Evolutionary conservation across 2,329 filamentous ascomycete species (phyloP), one percentile per base, ranked within the genome.

Genomic region (Onygena corvina): DNA sequence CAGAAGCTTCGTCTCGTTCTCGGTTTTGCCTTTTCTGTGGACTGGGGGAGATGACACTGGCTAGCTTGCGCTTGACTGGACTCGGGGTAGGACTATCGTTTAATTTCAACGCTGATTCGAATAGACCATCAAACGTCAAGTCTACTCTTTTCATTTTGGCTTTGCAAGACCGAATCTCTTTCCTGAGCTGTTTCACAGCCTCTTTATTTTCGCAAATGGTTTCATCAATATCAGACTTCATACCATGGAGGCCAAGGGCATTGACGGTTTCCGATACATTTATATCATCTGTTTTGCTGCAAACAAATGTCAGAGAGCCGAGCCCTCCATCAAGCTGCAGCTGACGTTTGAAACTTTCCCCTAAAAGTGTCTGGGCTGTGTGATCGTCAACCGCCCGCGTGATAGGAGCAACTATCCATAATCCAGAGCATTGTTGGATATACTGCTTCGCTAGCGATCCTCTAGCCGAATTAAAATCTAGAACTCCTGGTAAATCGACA

Each of bases 361-460:
- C 76, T 5, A 81, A 64, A 1, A 82, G 63, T 0, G 67, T 70
- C 50, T 76, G 75, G 0, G 77, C 76, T 1, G 73, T 70, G 57
- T 79, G 77, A 54, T 80, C 75, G 52, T 80, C 75, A 1, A 82
- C 76, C 1, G 76, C 76, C 9, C 79, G 66, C 31, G 68, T 76
- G 50, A 83, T 81, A 0, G 76, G 76, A 1, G 77, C 76, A n/a
- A 80, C 73, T 46, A 81, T 75, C 76, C 76, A 82, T 0, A 81
- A 59, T 2, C 73, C 71, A 1, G 73, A 74, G 53, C 78, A 82
- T 52, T 75, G 68, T 57, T 81, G 75, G 63, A 81, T 73, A 54
- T 83, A 83, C 0, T 68, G 67, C 36, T 71, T 68, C 1, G 79
- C 76, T 20, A 82, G 72, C 1, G 75, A 72, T 33, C 73, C 71